Conservation (phyloP, 2,329 filamentous ascomycete species). For the Madurella mycetomatis region DNA sequence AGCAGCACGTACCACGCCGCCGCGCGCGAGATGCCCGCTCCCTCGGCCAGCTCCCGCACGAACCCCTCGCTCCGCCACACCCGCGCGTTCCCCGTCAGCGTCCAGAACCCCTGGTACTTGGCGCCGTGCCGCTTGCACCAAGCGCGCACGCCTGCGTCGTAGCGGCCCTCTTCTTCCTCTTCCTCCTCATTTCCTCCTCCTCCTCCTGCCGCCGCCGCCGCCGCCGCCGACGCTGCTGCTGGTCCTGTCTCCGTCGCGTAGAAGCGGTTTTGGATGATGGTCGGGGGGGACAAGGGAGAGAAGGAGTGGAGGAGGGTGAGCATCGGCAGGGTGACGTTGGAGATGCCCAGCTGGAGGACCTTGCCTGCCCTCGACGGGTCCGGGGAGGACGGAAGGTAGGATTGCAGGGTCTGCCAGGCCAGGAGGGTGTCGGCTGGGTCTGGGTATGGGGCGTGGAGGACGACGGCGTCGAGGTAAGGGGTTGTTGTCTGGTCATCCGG, state of each 20-base stretch:
- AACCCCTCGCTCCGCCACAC: constrained; percentile 33
- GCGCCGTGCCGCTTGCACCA: constrained; percentile 39
- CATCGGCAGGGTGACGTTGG: constrained; percentile 60
- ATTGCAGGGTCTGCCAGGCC: constrained; percentile 63
- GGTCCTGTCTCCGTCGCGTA: constrained; percentile 33
- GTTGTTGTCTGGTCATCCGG: constrained; percentile 21
- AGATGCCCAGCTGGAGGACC: constrained; percentile 68
- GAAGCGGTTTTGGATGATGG: constrained; percentile 75
- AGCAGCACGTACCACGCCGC: constrained; percentile 24
- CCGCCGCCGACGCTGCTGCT: no score
- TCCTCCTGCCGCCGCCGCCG: no score
- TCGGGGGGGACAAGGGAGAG: constrained; percentile 37
- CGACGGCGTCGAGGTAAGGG: constrained; percentile 63
- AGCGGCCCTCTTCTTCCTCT: constrained; percentile 43
- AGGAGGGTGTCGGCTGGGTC: constrained; percentile 47
- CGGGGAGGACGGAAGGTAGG: constrained; percentile 56
- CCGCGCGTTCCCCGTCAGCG: constrained; percentile 43
- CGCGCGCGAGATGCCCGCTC: constrained; percentile 4
- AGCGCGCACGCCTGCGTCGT: constrained; percentile 54
- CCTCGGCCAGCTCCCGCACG: constrained; percentile 16
- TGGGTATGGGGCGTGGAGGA: constrained; percentile 62
- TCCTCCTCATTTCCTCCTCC: no score
- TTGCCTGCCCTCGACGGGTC: constrained; percentile 5
- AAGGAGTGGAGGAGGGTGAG: constrained; percentile 46
- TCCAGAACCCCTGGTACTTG: constrained; percentile 53